Evolutionary conservation across 139 green algal genomes (phyloP).

Genomic region (Micractinium conductrix): DNA sequence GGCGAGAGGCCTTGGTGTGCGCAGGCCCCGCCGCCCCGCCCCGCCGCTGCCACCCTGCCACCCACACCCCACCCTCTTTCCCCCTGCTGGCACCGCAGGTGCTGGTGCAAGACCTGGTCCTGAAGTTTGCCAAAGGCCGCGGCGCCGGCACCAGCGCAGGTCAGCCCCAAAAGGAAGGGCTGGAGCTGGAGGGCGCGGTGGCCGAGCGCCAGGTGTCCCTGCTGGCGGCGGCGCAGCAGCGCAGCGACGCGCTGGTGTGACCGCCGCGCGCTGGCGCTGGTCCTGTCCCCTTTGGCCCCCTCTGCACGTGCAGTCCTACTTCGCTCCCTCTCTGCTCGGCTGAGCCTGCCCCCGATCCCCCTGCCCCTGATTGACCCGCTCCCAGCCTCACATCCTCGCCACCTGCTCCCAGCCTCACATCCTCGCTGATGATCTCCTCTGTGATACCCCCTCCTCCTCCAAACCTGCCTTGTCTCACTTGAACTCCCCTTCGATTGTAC

Average conservation of each 20-base stretch:
- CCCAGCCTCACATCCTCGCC: no score
- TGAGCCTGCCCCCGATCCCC: no score
- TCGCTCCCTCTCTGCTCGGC: no score
- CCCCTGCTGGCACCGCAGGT: neutral
- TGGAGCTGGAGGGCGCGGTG: neutral
- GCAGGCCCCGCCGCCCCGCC: neutral
- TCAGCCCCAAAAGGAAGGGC: neutral
- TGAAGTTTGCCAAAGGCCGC: neutral
- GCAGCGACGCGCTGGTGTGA: neutral
- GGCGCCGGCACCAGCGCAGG: neutral
- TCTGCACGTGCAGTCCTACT: no score
- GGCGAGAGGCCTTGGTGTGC: neutral
- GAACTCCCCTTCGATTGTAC: no score
- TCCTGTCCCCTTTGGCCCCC: no score
- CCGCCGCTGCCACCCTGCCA: neutral
- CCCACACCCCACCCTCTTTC: neutral
- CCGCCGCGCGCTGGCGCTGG: neutral
- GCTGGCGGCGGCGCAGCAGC: neutral
- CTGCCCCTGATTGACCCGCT: no score
- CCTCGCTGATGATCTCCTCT: no score
- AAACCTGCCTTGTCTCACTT: no score
- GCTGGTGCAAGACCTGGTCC: conserved; percentile 28
- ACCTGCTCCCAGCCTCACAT: no score
- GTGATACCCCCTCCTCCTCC: no score
- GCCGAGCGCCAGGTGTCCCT: neutral